A percentile compares a stretch with the other conserved stretches of the same genome.
These are phyloP conservation scores for Triticum turgidum DNA, from an alignment of 176 grass and related monocot genomes.

Conservation along the genomic window DNA sequence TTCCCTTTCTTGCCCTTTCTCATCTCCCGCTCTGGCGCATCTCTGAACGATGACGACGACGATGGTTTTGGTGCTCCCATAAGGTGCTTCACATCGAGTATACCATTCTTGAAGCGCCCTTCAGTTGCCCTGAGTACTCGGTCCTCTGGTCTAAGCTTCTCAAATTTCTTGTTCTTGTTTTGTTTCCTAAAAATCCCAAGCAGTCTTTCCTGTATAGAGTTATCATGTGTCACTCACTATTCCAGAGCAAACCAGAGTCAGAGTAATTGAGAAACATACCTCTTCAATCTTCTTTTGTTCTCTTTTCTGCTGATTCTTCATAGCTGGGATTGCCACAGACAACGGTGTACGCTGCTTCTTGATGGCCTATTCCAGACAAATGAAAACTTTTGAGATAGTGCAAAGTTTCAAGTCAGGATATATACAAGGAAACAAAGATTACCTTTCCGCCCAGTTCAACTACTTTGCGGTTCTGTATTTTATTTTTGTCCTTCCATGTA, in stretches of 20 bases:
- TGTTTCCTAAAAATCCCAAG: conserved; percentile 63
- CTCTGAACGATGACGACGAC: conserved; percentile 36
- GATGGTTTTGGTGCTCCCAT: conserved; percentile 44
- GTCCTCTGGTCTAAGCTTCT: conserved; percentile 68
- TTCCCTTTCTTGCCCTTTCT: conserved; percentile 50
- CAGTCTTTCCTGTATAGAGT: conserved; percentile 60
- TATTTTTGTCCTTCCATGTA: conserved; percentile 78
- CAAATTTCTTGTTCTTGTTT: conserved; percentile 44
- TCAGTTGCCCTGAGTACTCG: conserved; percentile 66
- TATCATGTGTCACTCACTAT: conserved; percentile 8
- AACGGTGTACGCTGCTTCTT: conserved; percentile 78
- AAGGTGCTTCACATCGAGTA: conserved; percentile 87
- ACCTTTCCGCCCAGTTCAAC: conserved; percentile 87
- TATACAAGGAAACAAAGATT: conserved; percentile 3
- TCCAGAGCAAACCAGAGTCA: not conserved
- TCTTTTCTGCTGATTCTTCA: conserved; percentile 80
- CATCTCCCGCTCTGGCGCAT: conserved; percentile 36
- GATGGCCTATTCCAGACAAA: conserved; percentile 52
- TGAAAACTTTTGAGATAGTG: conserved; percentile 3
- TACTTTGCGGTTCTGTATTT: conserved; percentile 78
- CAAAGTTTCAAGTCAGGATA: conserved; percentile 10
- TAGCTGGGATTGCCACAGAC: conserved; percentile 79
- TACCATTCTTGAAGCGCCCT: conserved; percentile 90
- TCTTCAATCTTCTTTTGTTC: conserved; percentile 78
- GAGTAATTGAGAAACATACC: conserved; percentile 34